Conservation (phyloP, 805 yeast species). For the Candida maltosa region DNA sequence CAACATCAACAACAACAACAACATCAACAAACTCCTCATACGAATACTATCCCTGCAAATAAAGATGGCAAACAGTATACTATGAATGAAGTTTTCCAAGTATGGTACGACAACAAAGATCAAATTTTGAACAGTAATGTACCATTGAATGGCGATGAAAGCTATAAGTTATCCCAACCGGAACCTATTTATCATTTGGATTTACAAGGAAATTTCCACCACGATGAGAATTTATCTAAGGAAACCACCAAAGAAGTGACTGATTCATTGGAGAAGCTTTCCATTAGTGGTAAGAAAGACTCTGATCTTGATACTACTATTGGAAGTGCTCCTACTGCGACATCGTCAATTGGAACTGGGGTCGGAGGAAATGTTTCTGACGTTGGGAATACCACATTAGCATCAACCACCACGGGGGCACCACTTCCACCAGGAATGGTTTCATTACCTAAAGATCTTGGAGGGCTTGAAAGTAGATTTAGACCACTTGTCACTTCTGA, state of each 20-base stretch:
- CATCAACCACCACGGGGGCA: conserved; percentile 9
- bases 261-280: conserved; percentile 8
- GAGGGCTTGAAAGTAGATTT: conserved; percentile 1
- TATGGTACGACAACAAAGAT: conserved; percentile 42
- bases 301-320: not conserved
- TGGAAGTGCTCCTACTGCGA: conserved; percentile 2
- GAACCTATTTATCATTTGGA: conserved; percentile 36
- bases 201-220: conserved; percentile 13
- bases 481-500: conserved; percentile 29
- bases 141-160: conserved; percentile 15
- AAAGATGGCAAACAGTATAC: conserved; percentile 43
- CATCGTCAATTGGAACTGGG: too few species aligned
- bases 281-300: conserved; percentile 4
- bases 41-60: conserved; percentile 30
- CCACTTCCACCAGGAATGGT: conserved; percentile 20
- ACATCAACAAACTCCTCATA: not conserved
- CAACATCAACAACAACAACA: too few species aligned
- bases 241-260: conserved; percentile 1
- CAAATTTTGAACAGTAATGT: conserved; percentile 16
- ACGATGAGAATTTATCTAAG: not conserved
- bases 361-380: too few species aligned
- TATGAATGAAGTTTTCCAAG: conserved; percentile 50
- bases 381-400: conserved; percentile 3
- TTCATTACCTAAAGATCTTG: not conserved
- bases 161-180: conserved; percentile 28